Evolutionary conservation across 164 flowering plant species (phyloP).

Genomic region (Dillenia turbinata): DNA sequence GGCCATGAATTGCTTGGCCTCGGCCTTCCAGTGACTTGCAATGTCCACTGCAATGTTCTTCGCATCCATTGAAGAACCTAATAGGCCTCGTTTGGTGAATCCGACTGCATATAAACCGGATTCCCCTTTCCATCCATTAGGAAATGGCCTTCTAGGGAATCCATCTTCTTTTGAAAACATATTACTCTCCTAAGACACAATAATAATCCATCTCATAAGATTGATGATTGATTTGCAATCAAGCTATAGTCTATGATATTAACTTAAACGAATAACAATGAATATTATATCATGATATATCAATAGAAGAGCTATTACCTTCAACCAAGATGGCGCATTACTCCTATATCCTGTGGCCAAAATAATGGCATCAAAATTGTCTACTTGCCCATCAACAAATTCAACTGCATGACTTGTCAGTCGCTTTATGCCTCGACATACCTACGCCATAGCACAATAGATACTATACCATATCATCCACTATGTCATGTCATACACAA

Average conservation of each 20-base stretch:
- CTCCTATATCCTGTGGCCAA: slow-evolving; percentile 88
- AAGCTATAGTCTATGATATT: no score
- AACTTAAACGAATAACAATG: no score
- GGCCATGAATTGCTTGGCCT: slow-evolving; percentile 19
- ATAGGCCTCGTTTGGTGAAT: slow-evolving; percentile 60
- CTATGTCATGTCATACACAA: background rate
- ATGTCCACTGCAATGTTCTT: slow-evolving; percentile 56
- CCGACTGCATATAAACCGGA: slow-evolving; percentile 64
- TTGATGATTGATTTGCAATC: no score
- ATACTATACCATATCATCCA: background rate
- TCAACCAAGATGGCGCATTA: slow-evolving; percentile 81
- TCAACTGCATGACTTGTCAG: slow-evolving; percentile 38
- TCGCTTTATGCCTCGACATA: slow-evolving; percentile 43
- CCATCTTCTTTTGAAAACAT: slow-evolving; percentile 57
- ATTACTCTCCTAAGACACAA: slow-evolving; percentile 33
- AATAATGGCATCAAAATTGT: slow-evolving; percentile 66
- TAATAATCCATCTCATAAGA: no score
- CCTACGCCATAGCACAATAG: slow-evolving; percentile 26
- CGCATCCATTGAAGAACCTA: slow-evolving; percentile 65
- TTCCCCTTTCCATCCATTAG: slow-evolving; percentile 67
- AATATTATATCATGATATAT: background rate
- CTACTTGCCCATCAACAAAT: slow-evolving; percentile 57
- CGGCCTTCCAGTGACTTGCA: slow-evolving; percentile 31
- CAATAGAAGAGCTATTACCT: slow-evolving; percentile 32
- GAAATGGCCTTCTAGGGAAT: slow-evolving; percentile 44